Percentiles rank a stretch among this genome's conserved stretches.
These are phyloP conservation scores for Spathaspora arborariae DNA, from an alignment of 805 yeast genomes.

Conservation along the genomic window DNA sequence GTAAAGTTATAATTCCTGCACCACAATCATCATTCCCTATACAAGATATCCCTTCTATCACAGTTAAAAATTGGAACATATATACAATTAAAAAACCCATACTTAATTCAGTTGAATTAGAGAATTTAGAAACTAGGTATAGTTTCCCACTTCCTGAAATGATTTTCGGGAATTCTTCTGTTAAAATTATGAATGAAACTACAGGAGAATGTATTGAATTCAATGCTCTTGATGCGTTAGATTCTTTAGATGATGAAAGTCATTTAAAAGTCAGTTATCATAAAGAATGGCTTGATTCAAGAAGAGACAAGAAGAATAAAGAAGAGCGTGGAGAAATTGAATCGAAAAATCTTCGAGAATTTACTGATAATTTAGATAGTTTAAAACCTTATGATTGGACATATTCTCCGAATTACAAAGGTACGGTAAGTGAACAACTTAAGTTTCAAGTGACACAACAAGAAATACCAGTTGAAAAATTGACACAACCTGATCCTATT, in stretches of 20 bases:
- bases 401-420: slow-evolving; percentile 76
- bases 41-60: slow-evolving; percentile 64
- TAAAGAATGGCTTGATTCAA: slow-evolving; percentile 63
- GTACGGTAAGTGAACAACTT: slow-evolving; percentile 37
- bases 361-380: slow-evolving; percentile 46
- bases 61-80: slow-evolving; percentile 72
- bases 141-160: slow-evolving; percentile 92
- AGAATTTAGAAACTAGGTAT: slow-evolving; percentile 50
- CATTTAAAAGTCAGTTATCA: slow-evolving; percentile 73
- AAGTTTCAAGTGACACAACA: slow-evolving; percentile 18
- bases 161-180: slow-evolving; percentile 86
- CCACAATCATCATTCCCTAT: slow-evolving; percentile 65
- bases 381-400: slow-evolving; percentile 96
- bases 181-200: slow-evolving; percentile 45
- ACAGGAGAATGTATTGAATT: slow-evolving; percentile 51
- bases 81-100: slow-evolving; percentile 74
- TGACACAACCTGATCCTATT: slow-evolving; percentile 77
- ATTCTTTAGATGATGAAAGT: slow-evolving; percentile 31
- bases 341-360: slow-evolving; percentile 31
- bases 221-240: slow-evolving; percentile 71
- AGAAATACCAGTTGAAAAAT: slow-evolving; percentile 64
- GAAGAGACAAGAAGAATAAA: slow-evolving; percentile 24
- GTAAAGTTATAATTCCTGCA: slow-evolving; percentile 72
- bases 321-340: slow-evolving; percentile 22
- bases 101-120: slow-evolving; percentile 69